Evolutionary conservation across 805 yeast genomes (phyloP), one percentile per base, ranked within the genome.

Genomic region (Candida parachauliodes): DNA sequence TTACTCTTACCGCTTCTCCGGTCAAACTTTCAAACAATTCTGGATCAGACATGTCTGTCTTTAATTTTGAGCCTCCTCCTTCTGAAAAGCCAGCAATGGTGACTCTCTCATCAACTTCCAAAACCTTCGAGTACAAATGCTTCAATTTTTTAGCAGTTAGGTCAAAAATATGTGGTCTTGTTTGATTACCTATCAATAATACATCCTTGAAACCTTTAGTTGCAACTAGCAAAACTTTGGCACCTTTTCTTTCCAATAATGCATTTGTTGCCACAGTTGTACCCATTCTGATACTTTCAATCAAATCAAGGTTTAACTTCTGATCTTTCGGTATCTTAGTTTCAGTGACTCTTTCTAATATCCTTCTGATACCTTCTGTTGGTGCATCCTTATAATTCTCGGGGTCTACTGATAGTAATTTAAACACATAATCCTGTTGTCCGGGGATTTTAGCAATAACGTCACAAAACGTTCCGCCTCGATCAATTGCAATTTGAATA

Each of bases 231-330:
- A 93, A 94, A 49, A 94, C 89, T 22, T 79, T 66, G 40, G 88
- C 94, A 36, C 98, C 98, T 54, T 88, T 88, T 45, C 98, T 73
- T 54, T 91, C 98, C 42, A 91, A 69, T 23, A 93, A 71, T 1
- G 98, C 96, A 62, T 91, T 91, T 6, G 98, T 91, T 2, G 98
- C 98, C 8, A 88, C 93, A 0, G 97, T 89, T 3, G 97, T 88
- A 2, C 97, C 97, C 84, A 89, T 81, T 39, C 95, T 69, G 33
- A 88, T 77, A 29, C 81, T 74, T 37, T 77, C 79, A 26, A 88
- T 83, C 2, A 62, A 60, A 3, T 79, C 70, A 1, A 86, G 71
- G 41, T 82, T 87, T 42, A 88, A 59, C 33, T 55, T 57, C 23
- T 42, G 37, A 21, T 37, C 33, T 32, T 42, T 46, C 3, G 88